These are phyloP conservation scores for Cymbopogon citratus DNA, from an alignment of 176 grass and related monocot genomes.

Conservation along the genomic window DNA sequence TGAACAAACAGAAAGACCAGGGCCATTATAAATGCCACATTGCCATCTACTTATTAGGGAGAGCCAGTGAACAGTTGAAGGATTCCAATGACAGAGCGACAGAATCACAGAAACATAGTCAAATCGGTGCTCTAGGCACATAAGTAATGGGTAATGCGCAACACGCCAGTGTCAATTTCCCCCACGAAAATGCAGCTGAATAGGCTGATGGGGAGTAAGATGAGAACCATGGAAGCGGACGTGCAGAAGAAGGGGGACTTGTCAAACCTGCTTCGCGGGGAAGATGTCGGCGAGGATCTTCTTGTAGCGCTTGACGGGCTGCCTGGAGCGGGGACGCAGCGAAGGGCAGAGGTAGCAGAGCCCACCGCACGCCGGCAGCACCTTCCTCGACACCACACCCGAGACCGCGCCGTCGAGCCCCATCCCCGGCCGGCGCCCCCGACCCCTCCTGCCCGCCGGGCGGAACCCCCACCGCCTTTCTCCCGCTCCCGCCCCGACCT, in stretches of 20 bases:
- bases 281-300: constrained; percentile 77
- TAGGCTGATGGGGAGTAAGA: not conserved
- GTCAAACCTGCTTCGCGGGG: constrained; percentile 44
- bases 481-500: not conserved
- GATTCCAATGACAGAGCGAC: not conserved
- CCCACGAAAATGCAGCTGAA: not conserved
- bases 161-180: not conserved
- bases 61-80: not conserved
- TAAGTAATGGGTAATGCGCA: not conserved
- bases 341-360: constrained; percentile 61
- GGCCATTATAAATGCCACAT: not conserved
- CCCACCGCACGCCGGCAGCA: constrained; percentile 49
- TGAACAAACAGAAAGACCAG: not conserved
- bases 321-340: constrained; percentile 44
- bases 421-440: not conserved
- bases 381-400: constrained; percentile 63
- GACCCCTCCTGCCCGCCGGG: not conserved
- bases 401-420: constrained; percentile 17
- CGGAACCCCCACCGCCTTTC: not conserved
- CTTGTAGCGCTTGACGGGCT: constrained; percentile 75
- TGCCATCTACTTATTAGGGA: not conserved
- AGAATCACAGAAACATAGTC: not conserved
- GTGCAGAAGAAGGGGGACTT: not conserved
- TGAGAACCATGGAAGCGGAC: not conserved
- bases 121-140: not conserved